Evolutionary conservation across 1,139 yeast species (phyloP), one percentile per base, ranked within the genome.

Genomic region (Debaryomyces singareniensis): DNA sequence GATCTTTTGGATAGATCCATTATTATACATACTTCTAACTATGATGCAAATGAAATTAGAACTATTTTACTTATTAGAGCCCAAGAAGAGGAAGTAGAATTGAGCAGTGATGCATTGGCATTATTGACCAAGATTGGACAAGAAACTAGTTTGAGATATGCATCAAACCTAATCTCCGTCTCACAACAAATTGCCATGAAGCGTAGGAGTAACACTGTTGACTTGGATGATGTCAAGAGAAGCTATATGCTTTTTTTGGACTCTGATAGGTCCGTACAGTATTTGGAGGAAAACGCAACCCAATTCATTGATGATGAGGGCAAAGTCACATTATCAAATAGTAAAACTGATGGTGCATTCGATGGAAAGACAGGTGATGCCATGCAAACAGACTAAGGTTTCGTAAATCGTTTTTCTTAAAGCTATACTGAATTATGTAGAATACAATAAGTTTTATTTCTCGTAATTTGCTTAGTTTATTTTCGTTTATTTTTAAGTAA

Each of bases 81-180:
- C n/a, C 82, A 78, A 45, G 98, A 91, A 54, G 99, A 93, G 58
- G 98, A 91, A 57, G 93, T 85, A 28, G 96, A 86, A 44, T 66
- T 91, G 41, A 61, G 78, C 15, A 68, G 72, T 4, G 96, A 89
- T 53, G 96, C 96, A 0, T 68, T 91, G 42, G 94, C 86, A 27
- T 68, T 91, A 45, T 73, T 93, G 45, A 86, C 97, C 18, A 89
- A 89, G 58, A 87, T 89, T 44, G 97, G 96, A 10, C 73, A 75
- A 42, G 97, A 93, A 53, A 85, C 97, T 4, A 80, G 93, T 51
- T 74, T 93, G 51, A 77, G 99, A 51, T 93, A 93, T 55, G 93
- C 96, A 10, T 70, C 95, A 23, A 93, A 93, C 57, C 73, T 91
- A 56, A 85, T 91, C 36, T 71, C 95, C 5, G 96, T 91, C 10